A percentile compares a stretch with the other conserved stretches of the same genome.
These are phyloP conservation scores for Fomitopsis pinicola DNA, from an alignment of 1,284 basidiomycete species.

Conservation along the genomic window DNA sequence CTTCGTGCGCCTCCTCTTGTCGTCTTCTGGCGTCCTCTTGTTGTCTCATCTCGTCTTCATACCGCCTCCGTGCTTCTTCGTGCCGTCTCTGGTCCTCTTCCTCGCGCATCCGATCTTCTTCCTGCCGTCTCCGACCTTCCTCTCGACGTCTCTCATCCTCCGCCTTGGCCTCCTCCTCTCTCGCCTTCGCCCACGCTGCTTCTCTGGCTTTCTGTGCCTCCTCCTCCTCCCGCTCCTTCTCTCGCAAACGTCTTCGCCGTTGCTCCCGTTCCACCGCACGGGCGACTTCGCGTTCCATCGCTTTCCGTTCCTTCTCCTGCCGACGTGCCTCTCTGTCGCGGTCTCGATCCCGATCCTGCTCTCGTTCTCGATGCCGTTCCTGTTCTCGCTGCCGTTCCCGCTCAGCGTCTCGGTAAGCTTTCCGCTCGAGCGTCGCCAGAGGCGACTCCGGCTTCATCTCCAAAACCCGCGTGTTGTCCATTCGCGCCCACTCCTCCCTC, in stretches of 20 bases:
- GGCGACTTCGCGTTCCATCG: background rate
- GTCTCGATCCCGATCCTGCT: background rate
- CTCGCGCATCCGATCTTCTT: background rate
- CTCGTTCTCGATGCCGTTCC: background rate
- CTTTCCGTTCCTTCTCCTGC: background rate
- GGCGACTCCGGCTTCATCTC: background rate
- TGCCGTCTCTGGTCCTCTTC: background rate
- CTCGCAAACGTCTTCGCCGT: background rate
- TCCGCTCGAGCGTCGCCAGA: background rate
- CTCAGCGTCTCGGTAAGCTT: background rate
- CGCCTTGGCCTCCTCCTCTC: background rate
- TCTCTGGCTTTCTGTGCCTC: conserved; percentile 1
- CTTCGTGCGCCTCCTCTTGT: background rate
- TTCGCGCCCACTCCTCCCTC: conserved; percentile 13
- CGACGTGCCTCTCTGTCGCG: background rate
- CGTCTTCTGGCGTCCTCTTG: background rate
- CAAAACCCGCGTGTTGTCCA: conserved; percentile 4
- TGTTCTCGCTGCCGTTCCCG: background rate
- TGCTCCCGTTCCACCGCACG: conserved; percentile 3
- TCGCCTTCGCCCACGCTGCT: background rate
- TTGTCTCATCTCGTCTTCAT: background rate
- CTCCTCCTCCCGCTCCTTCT: background rate
- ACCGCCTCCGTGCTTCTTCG: background rate
- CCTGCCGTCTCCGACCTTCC: background rate
- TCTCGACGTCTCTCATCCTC: background rate